phyloP scores from a whole-genome alignment of 2,329 filamentous ascomycete genomes.

The Colletotrichum godetiae region DNA sequence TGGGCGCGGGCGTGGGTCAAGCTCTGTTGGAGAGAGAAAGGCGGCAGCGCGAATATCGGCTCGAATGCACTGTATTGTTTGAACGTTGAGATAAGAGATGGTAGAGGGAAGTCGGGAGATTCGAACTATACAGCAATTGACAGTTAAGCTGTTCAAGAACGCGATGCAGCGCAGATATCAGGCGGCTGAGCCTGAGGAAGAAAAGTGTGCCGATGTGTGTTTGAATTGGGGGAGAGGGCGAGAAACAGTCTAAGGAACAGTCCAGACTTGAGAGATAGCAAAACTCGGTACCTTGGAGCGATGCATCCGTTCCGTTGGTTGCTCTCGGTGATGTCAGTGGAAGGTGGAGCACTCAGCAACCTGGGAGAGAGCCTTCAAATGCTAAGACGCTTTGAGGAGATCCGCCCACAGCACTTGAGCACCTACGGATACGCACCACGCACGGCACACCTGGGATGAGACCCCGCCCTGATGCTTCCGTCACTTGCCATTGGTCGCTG shows the following conservation, averaged over 20 bases:
- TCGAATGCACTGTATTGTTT: slow-evolving; percentile 8
- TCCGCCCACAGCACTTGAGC: neutral
- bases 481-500: slow-evolving; percentile 14
- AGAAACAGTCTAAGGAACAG: neutral
- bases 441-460: slow-evolving; percentile 7
- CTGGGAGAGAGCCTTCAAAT: slow-evolving; percentile 1
- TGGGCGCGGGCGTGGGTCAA: slow-evolving; percentile 6
- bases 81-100: neutral
- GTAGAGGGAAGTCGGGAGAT: neutral
- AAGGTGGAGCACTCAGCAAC: slow-evolving; percentile 16
- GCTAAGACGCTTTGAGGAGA: slow-evolving; percentile 30
- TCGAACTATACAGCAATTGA: neutral
- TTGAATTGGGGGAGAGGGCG: slow-evolving; percentile 7
- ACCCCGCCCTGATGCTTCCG: slow-evolving; percentile 15
- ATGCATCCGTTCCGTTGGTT: slow-evolving; percentile 29
- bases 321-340: slow-evolving; percentile 35
- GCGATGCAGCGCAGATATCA: neutral
- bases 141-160: neutral
- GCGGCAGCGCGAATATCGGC: neutral
- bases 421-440: neutral
- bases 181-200: neutral
- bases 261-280: slow-evolving; percentile 6
- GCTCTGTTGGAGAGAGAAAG: slow-evolving; percentile 12
- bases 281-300: neutral
- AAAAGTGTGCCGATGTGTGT: slow-evolving; percentile 28